A percentile compares a stretch with the other conserved stretches of the same genome.
Conservation (phyloP, 2,329 filamentous ascomycete genomes). For the Waltergamsia citrina region DNA sequence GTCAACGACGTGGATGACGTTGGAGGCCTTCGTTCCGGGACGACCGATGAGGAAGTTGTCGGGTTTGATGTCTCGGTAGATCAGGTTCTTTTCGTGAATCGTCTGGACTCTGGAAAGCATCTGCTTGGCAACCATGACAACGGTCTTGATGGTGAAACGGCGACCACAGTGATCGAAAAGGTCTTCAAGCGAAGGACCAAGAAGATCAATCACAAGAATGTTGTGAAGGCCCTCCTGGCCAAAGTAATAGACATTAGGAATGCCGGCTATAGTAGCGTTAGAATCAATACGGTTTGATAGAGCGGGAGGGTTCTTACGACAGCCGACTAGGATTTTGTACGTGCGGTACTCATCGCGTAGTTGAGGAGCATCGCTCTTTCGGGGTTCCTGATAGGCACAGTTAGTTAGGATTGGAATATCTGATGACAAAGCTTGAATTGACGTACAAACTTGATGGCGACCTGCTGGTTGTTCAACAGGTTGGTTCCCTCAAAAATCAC, state of each 20-base stretch:
- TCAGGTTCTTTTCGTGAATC: conserved; percentile 98
- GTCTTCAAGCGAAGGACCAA: conserved; percentile 91
- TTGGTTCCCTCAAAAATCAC: conserved; percentile 99
- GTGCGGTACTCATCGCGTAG: conserved; percentile 97
- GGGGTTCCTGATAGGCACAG: conserved; percentile 63
- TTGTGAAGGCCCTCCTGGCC: conserved; percentile 98
- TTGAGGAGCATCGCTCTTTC: conserved; percentile 97
- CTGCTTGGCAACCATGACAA: conserved; percentile 98
- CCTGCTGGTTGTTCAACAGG: conserved; percentile 96
- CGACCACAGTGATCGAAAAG: conserved; percentile 96
- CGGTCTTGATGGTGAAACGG: conserved; percentile 92
- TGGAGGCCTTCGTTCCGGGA: conserved; percentile 85
- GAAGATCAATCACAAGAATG: conserved; percentile 93
- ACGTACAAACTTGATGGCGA: conserved; percentile 98
- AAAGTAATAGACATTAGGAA: conserved; percentile 99
- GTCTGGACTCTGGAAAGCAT: conserved; percentile 91
- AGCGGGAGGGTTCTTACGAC: conserved; percentile 58
- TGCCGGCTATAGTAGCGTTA: conserved; percentile 58
- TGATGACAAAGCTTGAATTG: background rate
- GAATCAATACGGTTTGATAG: conserved; percentile 6
- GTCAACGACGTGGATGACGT: conserved; percentile 97
- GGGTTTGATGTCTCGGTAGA: conserved; percentile 98
- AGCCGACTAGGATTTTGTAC: conserved; percentile 98
- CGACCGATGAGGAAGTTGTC: conserved; percentile 98
- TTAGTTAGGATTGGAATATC: conserved; percentile 4